Evolutionary conservation across 2,329 filamentous ascomycete genomes (phyloP), one percentile per base, ranked within the genome.

Genomic region (Cyclaneusma minus): DNA sequence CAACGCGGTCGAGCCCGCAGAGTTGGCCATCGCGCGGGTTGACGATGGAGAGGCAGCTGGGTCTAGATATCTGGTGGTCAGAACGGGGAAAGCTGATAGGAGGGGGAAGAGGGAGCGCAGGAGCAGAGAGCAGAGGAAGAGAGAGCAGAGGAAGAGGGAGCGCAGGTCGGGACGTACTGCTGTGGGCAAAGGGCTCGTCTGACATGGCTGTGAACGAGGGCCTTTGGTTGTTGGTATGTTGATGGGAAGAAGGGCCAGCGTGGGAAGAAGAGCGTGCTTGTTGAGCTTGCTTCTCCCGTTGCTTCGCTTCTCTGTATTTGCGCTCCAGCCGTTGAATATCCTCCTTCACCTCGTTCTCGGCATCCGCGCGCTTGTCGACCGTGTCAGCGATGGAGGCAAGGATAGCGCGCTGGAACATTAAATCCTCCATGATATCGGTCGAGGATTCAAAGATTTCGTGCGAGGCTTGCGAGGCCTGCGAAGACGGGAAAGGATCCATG

Each of bases 371-470:
- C 12, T 46, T 29, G 8, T 40, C 25, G 3, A 42, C 33, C 2
- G 39, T 28, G 23, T 44, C 34, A 20, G 40, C 36, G n/a, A 64
- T 48, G 2, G 58, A 62, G 6, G 40, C 35, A 3, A 64, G 44
- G 12, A 64, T 48, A 25, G 55, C 53, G 24, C 44, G 44, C 31
- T 60, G 52, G 12, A 60, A 45, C 16, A 38, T 44, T 32, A 64
- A 40, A 29, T 62, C 57, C 24, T 59, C 54, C 11, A 35, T n/a
- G n/a, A n/a, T n/a, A n/a, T n/a, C n/a, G n/a, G n/a, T n/a, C n/a
- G n/a, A n/a, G n/a, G n/a, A n/a, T n/a, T n/a, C n/a, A n/a, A n/a
- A n/a, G n/a, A n/a, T n/a, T n/a, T n/a, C n/a, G n/a, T n/a, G n/a
- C n/a, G n/a, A n/a, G n/a, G n/a, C n/a, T n/a, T n/a, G n/a, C n/a